Evolutionary conservation across 1,284 basidiomycete genomes (phyloP).

Genomic region (Farysia itapuensis): DNA sequence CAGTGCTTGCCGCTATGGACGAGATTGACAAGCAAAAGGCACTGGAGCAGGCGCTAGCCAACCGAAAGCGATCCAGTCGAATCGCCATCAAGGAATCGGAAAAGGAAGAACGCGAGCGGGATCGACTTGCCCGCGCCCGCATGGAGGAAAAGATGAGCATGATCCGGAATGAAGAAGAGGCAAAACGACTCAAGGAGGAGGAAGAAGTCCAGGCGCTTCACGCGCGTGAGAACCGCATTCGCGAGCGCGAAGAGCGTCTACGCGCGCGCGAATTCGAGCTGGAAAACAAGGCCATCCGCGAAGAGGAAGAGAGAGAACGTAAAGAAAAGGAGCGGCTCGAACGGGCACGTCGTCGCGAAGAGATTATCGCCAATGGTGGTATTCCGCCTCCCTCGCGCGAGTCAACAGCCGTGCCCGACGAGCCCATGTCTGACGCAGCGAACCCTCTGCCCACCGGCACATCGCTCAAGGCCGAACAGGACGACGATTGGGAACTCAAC

Average conservation of each 20-base stretch:
- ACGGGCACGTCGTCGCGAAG: conserved; percentile 68
- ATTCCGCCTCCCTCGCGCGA: conserved; percentile 27
- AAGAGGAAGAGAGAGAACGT: conserved; percentile 45
- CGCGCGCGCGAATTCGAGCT: conserved; percentile 58
- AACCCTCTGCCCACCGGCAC: neutral
- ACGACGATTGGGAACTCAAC: conserved; percentile 77
- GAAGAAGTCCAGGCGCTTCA: conserved; percentile 61
- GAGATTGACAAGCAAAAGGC: conserved; percentile 64
- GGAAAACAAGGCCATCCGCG: conserved; percentile 38
- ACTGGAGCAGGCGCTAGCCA: conserved; percentile 68
- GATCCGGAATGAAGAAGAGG: conserved; percentile 65
- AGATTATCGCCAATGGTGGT: conserved; percentile 63
- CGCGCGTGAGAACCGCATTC: conserved; percentile 60
- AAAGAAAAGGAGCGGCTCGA: conserved; percentile 56
- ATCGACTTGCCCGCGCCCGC: conserved; percentile 59
- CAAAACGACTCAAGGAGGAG: conserved; percentile 63
- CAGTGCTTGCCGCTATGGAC: conserved; percentile 65
- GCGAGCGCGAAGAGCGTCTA: conserved; percentile 62
- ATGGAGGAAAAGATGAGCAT: conserved; percentile 63
- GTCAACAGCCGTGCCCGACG: conserved; percentile 16
- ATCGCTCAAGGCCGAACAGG: conserved; percentile 18
- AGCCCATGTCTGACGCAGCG: neutral
- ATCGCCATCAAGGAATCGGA: conserved; percentile 68
- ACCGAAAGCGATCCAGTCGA: conserved; percentile 80
- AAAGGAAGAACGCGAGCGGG: conserved; percentile 65